Evolutionary conservation across 192 early-diverging fungal genomes (phyloP).

Genomic region (Podila epigama): DNA sequence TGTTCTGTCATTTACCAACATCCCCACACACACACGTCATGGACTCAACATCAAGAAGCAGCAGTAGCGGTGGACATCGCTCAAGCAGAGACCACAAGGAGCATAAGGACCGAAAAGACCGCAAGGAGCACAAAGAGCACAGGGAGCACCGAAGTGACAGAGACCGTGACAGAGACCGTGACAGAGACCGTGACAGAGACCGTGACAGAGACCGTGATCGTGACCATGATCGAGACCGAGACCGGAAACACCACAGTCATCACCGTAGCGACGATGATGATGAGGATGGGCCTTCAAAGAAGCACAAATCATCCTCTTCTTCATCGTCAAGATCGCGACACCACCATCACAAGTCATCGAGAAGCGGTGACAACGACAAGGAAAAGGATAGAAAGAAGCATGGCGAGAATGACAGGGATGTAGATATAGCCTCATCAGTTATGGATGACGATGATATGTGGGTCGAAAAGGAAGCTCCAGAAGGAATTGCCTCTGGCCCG

Average conservation of each 20-base stretch:
- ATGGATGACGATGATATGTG: conserved; percentile 41
- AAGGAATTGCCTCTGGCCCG: conserved; percentile 2
- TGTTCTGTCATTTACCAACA: background rate
- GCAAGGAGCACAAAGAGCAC: conserved; percentile 7
- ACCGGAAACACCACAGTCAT: conserved; percentile 11
- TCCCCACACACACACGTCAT: conserved; percentile 3
- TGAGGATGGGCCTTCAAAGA: conserved; percentile 12
- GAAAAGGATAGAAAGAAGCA: background rate
- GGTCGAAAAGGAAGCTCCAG: conserved; percentile 32
- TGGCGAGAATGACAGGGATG: conserved; percentile 1
- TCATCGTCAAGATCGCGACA: conserved; percentile 15
- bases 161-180: background rate
- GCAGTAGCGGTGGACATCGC: conserved; percentile 8
- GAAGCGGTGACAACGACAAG: conserved; percentile 17
- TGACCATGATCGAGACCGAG: background rate
- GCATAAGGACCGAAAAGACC: background rate
- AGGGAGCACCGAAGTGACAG: conserved; percentile 17
- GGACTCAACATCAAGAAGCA: conserved; percentile 30
- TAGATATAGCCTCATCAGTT: conserved; percentile 6
- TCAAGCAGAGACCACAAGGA: conserved; percentile 10
- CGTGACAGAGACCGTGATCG: conserved; percentile 19
- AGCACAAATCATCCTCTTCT: conserved; percentile 39
- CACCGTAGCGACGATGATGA: conserved; percentile 13
- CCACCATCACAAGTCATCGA: conserved; percentile 16
- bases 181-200: conserved; percentile 3